These are phyloP conservation scores for Anaeromyces robustus DNA, from an alignment of 192 early-diverging fungal species.

Conservation along the genomic window DNA sequence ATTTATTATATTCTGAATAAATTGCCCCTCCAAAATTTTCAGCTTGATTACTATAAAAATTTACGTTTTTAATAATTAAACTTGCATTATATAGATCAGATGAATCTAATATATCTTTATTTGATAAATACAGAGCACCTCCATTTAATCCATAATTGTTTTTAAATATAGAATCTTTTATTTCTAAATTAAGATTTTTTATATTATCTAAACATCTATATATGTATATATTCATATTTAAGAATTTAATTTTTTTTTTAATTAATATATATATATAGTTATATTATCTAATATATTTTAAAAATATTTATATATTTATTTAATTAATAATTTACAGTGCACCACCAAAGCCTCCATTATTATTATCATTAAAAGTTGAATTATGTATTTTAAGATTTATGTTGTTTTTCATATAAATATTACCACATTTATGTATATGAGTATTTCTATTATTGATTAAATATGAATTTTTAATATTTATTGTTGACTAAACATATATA, in stretches of 20 bases:
- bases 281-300: too few species aligned
- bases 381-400: background rate
- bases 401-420: background rate
- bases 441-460: background rate
- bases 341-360: background rate
- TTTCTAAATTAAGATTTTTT: too few species aligned
- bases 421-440: background rate
- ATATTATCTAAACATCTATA: too few species aligned
- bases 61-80: background rate
- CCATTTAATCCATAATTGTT: too few species aligned
- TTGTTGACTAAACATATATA: background rate
- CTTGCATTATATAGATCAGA: background rate
- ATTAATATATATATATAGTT: too few species aligned
- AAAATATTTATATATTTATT: too few species aligned
- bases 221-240: too few species aligned
- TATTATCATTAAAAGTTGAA: background rate
- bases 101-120: background rate
- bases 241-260: too few species aligned
- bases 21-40: background rate
- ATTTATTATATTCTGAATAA: background rate
- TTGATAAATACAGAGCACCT: background rate
- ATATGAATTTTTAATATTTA: background rate
- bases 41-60: background rate
- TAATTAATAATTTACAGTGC: background rate
- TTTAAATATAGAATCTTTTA: too few species aligned